Percentiles rank a stretch among this genome's conserved stretches.
phyloP scores from a whole-genome alignment of 305 asterid species.

The Fraxinus dipetala region DNA sequence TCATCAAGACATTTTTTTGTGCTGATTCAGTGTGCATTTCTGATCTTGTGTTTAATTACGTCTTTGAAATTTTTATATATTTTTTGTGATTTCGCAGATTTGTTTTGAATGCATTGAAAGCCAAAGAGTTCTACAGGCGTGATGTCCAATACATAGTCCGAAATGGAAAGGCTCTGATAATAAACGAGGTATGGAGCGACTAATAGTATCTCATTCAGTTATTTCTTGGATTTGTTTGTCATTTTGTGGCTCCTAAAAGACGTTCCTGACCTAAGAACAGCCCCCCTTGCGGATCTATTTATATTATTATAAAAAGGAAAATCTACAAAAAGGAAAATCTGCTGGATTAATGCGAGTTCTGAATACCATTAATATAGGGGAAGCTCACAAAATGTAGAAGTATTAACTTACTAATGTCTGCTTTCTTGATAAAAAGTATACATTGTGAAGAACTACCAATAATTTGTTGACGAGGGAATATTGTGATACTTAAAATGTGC shows the following conservation, averaged over 20 bases:
- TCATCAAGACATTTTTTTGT: not conserved
- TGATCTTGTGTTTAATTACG: not conserved
- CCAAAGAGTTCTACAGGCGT: slow-evolving; percentile 86
- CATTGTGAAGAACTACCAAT: not conserved
- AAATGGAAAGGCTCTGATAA: slow-evolving; percentile 85
- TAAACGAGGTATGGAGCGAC: slow-evolving; percentile 68
- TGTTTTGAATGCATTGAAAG: slow-evolving; percentile 88
- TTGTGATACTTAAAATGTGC: not conserved
- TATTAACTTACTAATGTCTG: not conserved
- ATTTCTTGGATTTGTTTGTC: slow-evolving; percentile 1
- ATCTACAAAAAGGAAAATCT: not conserved
- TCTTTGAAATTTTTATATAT: slow-evolving; percentile 18
- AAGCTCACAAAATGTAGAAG: not conserved
- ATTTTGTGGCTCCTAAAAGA: not conserved
- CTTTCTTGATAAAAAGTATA: not conserved
- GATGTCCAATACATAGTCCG: slow-evolving; percentile 97
- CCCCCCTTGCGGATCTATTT: not conserved
- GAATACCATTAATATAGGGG: not conserved
- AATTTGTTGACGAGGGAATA: not conserved
- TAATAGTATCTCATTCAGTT: slow-evolving; percentile 8
- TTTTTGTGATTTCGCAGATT: slow-evolving; percentile 48
- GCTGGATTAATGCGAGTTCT: not conserved
- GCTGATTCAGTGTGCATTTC: slow-evolving; percentile 18
- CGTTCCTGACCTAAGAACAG: not conserved
- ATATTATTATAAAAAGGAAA: not conserved